Evolutionary conservation across 1,139 yeast species (phyloP).

Genomic region (Yamadazyma trypodendri): DNA sequence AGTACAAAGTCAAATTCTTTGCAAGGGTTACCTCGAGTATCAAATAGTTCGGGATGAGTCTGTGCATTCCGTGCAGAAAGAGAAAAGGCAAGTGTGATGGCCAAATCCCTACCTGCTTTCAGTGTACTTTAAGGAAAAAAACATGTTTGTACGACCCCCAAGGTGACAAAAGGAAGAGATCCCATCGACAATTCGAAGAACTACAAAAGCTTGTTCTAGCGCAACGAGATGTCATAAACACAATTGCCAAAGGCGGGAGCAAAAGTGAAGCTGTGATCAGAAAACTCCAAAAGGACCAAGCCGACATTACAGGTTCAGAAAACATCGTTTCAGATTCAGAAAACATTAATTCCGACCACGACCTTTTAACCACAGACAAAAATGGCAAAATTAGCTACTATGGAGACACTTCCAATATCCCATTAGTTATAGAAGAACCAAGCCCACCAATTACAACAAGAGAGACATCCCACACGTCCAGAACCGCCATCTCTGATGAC

Average conservation of each 20-base stretch:
- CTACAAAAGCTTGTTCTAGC: conserved; percentile 3
- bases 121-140: conserved; percentile 3
- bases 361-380: conserved; percentile 10
- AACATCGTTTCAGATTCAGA: neutral
- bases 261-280: conserved; percentile 5
- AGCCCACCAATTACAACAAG: neutral
- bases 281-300: conserved; percentile 6
- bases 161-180: conserved; percentile 7
- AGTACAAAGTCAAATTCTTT: no score
- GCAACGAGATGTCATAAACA: conserved; percentile 6
- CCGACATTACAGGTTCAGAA: conserved; percentile 1
- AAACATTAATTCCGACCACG: conserved; percentile 1
- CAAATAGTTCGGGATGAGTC: neutral
- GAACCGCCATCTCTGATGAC: conserved; percentile 7
- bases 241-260: conserved; percentile 8
- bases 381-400: conserved; percentile 13
- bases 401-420: conserved; percentile 14
- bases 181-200: conserved; percentile 7
- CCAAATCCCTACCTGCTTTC: conserved; percentile 2
- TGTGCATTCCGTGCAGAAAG: neutral
- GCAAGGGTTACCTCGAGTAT: no score
- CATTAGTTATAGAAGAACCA: conserved; percentile 4
- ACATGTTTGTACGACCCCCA: conserved; percentile 2
- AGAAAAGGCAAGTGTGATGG: conserved; percentile 6
- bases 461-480: neutral